Conservation (phyloP, 768 basidiomycete genomes). For the Candolleomyces efflorescens region DNA sequence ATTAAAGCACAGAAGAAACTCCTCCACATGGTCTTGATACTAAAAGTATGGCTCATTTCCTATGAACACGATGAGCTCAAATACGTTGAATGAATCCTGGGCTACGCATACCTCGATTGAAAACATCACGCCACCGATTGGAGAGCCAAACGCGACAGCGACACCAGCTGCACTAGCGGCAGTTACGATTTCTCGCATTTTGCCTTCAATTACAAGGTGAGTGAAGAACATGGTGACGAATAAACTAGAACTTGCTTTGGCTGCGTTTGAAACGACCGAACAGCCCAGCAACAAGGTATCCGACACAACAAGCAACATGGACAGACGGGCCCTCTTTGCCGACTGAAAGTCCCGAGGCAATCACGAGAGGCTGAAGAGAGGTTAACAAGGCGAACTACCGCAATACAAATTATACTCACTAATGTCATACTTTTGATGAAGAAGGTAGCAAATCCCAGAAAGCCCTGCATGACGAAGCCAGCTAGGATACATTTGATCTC, state of each 20-base stretch:
- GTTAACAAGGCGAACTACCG: neutral
- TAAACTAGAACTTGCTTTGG: slow-evolving; percentile 57
- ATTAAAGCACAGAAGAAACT: slow-evolving; percentile 97
- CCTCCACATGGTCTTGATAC: slow-evolving; percentile 97
- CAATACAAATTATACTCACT: slow-evolving; percentile 40
- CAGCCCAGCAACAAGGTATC: slow-evolving; percentile 80
- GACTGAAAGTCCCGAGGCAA: slow-evolving; percentile 94
- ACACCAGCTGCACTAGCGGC: slow-evolving; percentile 98
- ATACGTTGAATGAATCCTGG: neutral
- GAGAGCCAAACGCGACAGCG: slow-evolving; percentile 96
- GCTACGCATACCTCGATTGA: slow-evolving; percentile 76
- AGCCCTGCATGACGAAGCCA: slow-evolving; percentile 97
- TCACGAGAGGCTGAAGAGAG: slow-evolving; percentile 76
- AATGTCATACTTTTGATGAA: slow-evolving; percentile 92
- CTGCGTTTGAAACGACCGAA: slow-evolving; percentile 83
- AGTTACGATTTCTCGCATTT: slow-evolving; percentile 87
- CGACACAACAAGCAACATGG: slow-evolving; percentile 94
- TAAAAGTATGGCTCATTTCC: slow-evolving; percentile 99
- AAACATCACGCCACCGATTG: slow-evolving; percentile 96
- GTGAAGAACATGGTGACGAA: neutral
- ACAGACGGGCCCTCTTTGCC: slow-evolving; percentile 99
- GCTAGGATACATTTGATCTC: slow-evolving; percentile 98
- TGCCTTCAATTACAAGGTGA: slow-evolving; percentile 36
- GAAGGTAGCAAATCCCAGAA: slow-evolving; percentile 85
- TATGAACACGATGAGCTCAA: slow-evolving; percentile 22